Evolutionary conservation across 495 filamentous ascomycete species (phyloP), one percentile per base, ranked within the genome.

Genomic region (Aspergillus cristatus): DNA sequence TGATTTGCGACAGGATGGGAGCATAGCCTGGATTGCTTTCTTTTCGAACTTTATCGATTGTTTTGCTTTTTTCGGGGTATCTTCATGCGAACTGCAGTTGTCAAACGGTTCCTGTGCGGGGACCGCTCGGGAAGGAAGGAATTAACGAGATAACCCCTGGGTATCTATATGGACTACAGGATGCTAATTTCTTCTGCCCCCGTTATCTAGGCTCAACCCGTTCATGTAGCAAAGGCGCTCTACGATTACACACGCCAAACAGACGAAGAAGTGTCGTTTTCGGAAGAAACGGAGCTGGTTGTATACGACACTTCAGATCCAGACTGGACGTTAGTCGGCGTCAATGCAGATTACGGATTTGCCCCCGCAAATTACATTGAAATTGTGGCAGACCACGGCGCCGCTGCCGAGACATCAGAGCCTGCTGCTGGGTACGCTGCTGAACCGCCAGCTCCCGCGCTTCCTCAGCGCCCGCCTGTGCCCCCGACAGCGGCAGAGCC

Each of bases 281-380:
- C 83, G 30, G 89, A 99, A 70, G 88, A 95, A 60, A 79, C 84
- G 17, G 60, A 76, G 35, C 67, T 99, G 28, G 62, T 80, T 35
- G 86, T 97, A 18, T 97, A 84, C 55, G 91, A 99, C 52, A 81
- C 71, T 10, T 81, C 85, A 6, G 91, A 97, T 62, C 88, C 88
- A 13, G 91, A 97, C 58, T 99, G 91, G 91, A 93, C 87, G 41
- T 70, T 99, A 17, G 90, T 94, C 14, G 90, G 90, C 1, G 65
- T 76, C 31, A 77, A 87, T 49, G 75, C 78, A 8, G 87, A 94
- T 47, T 99, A 78, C 68, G 91, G 91, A 37, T 99, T 97, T 60
- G 91, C 82, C 17, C 91, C 91, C n/a, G 76, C 89, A 35, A 97
- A 95, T 61, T 99, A 99, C 57, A 96, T 97, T 40, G 86, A 96